Evolutionary conservation across 1,139 yeast genomes (phyloP).

Genomic region (Arxiozyma telluris): DNA sequence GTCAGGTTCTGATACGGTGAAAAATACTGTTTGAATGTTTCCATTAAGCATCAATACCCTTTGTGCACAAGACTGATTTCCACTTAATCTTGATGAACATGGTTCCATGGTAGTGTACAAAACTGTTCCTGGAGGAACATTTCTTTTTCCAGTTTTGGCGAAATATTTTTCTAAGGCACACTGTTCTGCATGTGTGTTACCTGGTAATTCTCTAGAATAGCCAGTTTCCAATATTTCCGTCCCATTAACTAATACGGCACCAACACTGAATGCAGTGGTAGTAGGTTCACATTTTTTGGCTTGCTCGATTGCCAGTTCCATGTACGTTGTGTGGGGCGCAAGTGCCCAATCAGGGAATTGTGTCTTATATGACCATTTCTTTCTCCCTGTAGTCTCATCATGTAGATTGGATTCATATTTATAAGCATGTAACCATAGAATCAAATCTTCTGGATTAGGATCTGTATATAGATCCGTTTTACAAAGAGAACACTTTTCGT

Average conservation of each 20-base stretch:
- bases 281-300: constrained; percentile 81
- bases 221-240: constrained; percentile 69
- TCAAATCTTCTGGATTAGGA: constrained; percentile 80
- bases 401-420: constrained; percentile 48
- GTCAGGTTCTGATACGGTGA: constrained; percentile 87
- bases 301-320: constrained; percentile 50
- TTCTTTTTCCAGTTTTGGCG: constrained; percentile 31
- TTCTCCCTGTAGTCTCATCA: constrained; percentile 28
- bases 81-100: constrained; percentile 81
- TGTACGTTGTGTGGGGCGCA: constrained; percentile 9
- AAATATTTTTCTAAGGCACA: constrained; percentile 79
- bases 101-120: constrained; percentile 98
- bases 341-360: constrained; percentile 81
- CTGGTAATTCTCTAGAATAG: constrained; percentile 81
- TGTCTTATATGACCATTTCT: constrained; percentile 67
- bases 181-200: constrained; percentile 98
- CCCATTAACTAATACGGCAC: constrained; percentile 70
- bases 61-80: constrained; percentile 81
- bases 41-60: constrained; percentile 51
- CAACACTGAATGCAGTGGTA: constrained; percentile 84
- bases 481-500: constrained; percentile 56
- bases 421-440: constrained; percentile 84
- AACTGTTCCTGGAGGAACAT: constrained; percentile 69
- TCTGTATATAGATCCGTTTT: constrained; percentile 68
- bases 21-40: constrained; percentile 64